A percentile compares a stretch with the other conserved stretches of the same genome.
phyloP scores from a whole-genome alignment of 1,284 basidiomycete genomes.

The Boletus semigastroideus region DNA sequence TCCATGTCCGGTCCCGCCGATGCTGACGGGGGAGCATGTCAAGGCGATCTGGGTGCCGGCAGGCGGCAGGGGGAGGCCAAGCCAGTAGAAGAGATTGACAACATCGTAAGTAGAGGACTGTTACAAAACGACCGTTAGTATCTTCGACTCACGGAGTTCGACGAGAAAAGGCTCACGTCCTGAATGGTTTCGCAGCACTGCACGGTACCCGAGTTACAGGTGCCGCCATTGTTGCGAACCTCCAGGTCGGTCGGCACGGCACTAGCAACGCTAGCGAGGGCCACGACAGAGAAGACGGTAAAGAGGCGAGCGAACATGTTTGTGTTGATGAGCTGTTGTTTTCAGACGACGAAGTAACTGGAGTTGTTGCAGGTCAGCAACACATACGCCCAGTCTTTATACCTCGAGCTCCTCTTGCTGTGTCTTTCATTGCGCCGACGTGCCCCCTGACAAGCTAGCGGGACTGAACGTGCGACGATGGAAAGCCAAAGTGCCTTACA shows the following conservation, averaged over 20 bases:
- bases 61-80: neutral
- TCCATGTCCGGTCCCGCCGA: neutral
- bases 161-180: neutral
- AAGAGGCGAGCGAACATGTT: slow-evolving; percentile 15
- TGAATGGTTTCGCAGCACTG: slow-evolving; percentile 14
- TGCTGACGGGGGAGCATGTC: slow-evolving; percentile 13
- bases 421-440: neutral
- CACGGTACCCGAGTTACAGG: slow-evolving; percentile 1
- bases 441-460: neutral
- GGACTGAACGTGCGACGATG: neutral
- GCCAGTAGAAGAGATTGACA: neutral
- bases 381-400: slow-evolving; percentile 1
- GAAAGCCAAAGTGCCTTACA: neutral
- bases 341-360: neutral
- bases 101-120: neutral
- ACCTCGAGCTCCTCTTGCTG: neutral
- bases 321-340: neutral
- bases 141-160: neutral
- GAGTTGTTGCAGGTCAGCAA: neutral
- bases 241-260: slow-evolving; percentile 10
- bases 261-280: slow-evolving; percentile 6
- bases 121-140: neutral
- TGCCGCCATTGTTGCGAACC: slow-evolving; percentile 2
- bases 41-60: slow-evolving; percentile 6
- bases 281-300: slow-evolving; percentile 5